Percentiles rank a stretch among this genome's conserved stretches.
These are phyloP conservation scores for Caryopteris hybrid DNA, from an alignment of 305 asterid species.

Conservation along the genomic window DNA sequence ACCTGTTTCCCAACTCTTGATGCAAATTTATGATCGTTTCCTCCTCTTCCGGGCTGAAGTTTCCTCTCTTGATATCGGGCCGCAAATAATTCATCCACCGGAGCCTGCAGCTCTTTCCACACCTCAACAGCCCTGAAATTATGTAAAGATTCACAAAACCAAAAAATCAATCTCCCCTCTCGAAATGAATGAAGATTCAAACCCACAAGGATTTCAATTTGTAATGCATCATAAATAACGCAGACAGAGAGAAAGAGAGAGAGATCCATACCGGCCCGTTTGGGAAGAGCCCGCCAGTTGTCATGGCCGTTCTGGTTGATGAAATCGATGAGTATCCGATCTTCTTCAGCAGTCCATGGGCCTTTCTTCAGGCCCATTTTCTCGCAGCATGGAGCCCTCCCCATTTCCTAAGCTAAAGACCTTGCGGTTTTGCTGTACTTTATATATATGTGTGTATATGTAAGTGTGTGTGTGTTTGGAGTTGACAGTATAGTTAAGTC, in stretches of 20 bases:
- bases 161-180: no score
- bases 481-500: neutral
- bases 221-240: no score
- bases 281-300: slow-evolving; percentile 71
- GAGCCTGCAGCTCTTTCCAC: slow-evolving; percentile 34
- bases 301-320: slow-evolving; percentile 47
- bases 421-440: neutral
- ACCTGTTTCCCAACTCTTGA: no score
- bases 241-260: neutral
- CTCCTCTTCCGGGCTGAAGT: slow-evolving; percentile 19
- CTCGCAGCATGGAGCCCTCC: slow-evolving; percentile 66
- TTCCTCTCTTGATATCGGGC: slow-evolving; percentile 29
- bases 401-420: slow-evolving; percentile 33
- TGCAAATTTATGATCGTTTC: slow-evolving; percentile 21
- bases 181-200: no score
- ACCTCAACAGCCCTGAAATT: slow-evolving; percentile 33
- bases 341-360: no score
- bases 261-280: slow-evolving; percentile 44
- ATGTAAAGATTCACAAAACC: neutral
- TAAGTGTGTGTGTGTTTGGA: neutral
- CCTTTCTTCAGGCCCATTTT: slow-evolving; percentile 60
- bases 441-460: neutral
- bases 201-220: no score
- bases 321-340: slow-evolving; percentile 39
- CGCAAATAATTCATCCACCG: slow-evolving; percentile 35